A percentile compares a stretch with the other conserved stretches of the same genome.
These are phyloP conservation scores for Mallotus japonicus DNA, from an alignment of 441 rosid species.

Conservation along the genomic window DNA sequence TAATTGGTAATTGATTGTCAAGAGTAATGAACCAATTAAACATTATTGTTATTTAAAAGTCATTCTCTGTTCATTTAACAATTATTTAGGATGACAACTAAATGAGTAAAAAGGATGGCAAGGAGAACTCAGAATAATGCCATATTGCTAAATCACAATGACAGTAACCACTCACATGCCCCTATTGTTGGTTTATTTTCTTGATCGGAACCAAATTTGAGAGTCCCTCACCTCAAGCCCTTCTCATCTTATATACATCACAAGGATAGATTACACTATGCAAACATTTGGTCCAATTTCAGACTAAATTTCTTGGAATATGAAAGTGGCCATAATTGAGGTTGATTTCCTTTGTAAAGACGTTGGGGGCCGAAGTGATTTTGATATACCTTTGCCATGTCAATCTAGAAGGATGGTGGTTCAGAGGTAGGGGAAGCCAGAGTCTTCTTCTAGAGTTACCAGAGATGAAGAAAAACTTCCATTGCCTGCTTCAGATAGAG, in stretches of 20 bases:
- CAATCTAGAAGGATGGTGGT: slow-evolving; percentile 60
- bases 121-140: slow-evolving; percentile 41
- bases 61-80: slow-evolving; percentile 7
- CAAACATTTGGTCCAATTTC: slow-evolving; percentile 60
- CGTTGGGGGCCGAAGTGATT: slow-evolving; percentile 32
- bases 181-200: neutral
- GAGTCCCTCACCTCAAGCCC: slow-evolving; percentile 12
- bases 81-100: slow-evolving; percentile 43
- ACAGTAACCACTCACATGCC: slow-evolving; percentile 35
- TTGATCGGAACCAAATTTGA: neutral
- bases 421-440: slow-evolving; percentile 39
- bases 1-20: no score
- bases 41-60: neutral
- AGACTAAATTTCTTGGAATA: slow-evolving; percentile 56
- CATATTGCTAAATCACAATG: slow-evolving; percentile 24
- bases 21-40: no score
- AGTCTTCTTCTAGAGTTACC: slow-evolving; percentile 28
- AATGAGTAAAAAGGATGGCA: slow-evolving; percentile 44
- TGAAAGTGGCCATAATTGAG: slow-evolving; percentile 61
- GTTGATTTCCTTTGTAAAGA: slow-evolving; percentile 64
- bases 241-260: slow-evolving; percentile 50
- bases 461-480: slow-evolving; percentile 31
- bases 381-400: slow-evolving; percentile 54
- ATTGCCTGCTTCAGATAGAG: slow-evolving; percentile 30
- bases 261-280: slow-evolving; percentile 71